These are phyloP conservation scores for Coniochaeta sp. DNA, from an alignment of 2,329 filamentous ascomycete species.

Conservation along the genomic window DNA sequence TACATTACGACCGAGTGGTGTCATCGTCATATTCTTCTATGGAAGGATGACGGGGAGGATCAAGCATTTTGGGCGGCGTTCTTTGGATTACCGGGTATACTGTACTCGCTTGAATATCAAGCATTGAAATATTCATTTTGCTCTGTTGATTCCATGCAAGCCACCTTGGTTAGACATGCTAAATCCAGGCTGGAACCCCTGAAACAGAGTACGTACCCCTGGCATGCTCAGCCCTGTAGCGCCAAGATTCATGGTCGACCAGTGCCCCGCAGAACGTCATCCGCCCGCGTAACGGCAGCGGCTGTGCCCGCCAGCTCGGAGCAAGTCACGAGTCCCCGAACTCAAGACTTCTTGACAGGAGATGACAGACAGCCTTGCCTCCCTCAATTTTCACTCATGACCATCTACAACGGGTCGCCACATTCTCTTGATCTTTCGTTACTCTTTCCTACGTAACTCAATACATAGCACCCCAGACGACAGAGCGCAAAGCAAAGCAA, in stretches of 20 bases:
- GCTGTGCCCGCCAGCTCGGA: background rate
- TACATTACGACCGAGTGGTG: background rate
- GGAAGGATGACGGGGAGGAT: background rate
- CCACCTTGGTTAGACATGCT: too few species aligned
- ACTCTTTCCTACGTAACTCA: background rate
- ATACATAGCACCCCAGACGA: too few species aligned
- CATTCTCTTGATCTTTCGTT: background rate
- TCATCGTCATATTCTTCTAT: background rate
- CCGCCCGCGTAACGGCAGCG: background rate
- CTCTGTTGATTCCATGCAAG: too few species aligned
- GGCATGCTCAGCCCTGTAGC: background rate
- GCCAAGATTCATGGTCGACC: background rate
- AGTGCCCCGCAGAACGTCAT: background rate
- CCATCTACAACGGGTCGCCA: background rate
- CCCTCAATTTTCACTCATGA: background rate
- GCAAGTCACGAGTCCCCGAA: background rate
- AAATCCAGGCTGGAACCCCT: background rate
- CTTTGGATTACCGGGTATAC: background rate
- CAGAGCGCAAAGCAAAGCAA: too few species aligned
- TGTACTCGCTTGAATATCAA: background rate
- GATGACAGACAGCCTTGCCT: background rate
- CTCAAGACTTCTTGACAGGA: background rate
- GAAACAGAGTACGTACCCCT: background rate
- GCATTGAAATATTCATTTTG: too few species aligned
- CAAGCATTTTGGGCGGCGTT: background rate